A percentile compares a stretch with the other conserved stretches of the same genome.
Evolutionary conservation across 148 eudicot species (phyloP).

Genomic region (Rhododendron mucronatum): DNA sequence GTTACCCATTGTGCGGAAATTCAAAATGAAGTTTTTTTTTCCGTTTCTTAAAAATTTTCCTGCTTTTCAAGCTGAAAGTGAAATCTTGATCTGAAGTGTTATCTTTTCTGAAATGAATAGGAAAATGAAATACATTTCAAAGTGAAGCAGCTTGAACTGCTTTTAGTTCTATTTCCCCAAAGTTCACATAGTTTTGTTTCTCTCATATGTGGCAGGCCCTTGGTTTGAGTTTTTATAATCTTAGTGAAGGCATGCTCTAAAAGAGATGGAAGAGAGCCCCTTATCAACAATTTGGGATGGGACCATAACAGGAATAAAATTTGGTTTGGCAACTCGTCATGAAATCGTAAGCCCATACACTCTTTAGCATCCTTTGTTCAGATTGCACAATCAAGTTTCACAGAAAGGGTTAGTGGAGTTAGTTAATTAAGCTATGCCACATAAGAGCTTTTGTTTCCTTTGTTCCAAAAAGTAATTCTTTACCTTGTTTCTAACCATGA

Average conservation of each 20-base stretch:
- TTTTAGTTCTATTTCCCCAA: not conserved
- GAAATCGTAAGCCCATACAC: constrained; percentile 14
- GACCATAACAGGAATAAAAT: constrained; percentile 46
- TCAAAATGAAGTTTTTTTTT: no score
- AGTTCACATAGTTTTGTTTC: not conserved
- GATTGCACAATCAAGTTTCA: not conserved
- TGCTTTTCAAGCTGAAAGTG: not conserved
- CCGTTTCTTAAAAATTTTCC: not conserved
- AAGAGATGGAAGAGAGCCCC: constrained; percentile 13
- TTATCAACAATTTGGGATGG: constrained; percentile 39
- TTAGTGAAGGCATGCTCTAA: not conserved
- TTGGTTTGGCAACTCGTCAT: constrained; percentile 7
- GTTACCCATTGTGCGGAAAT: not conserved
- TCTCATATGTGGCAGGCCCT: not conserved
- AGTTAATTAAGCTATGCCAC: not conserved
- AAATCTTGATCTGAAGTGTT: not conserved
- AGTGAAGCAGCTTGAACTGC: not conserved
- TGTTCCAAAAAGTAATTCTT: not conserved
- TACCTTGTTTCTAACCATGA: not conserved
- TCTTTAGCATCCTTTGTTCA: not conserved
- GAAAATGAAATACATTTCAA: not conserved
- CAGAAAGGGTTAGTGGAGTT: not conserved
- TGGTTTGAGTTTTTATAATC: not conserved
- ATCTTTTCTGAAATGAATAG: not conserved
- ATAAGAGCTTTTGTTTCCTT: not conserved